Conservation (phyloP, 495 filamentous ascomycete genomes). For the Tricharina praecox region DNA sequence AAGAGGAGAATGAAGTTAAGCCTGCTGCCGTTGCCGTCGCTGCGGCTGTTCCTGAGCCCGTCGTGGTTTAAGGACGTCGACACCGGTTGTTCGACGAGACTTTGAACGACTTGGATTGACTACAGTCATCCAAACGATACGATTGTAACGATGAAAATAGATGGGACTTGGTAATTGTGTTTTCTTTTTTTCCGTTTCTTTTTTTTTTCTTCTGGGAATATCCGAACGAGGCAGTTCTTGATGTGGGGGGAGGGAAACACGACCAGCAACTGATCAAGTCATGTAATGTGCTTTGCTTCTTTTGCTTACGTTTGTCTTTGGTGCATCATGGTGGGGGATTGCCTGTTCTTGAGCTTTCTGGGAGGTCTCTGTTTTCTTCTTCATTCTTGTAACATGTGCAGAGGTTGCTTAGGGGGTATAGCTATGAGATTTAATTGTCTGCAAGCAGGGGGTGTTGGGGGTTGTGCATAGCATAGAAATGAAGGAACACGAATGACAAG, state of each 20-base stretch:
- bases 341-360: too few species aligned
- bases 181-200: too few species aligned
- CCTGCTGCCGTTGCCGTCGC: constrained; percentile 24
- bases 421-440: constrained; percentile 1
- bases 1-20: constrained; percentile 23
- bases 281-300: neutral
- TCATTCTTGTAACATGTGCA: neutral
- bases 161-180: constrained; percentile 4
- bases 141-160: constrained; percentile 6
- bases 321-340: too few species aligned
- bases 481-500: neutral
- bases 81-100: neutral
- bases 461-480: too few species aligned
- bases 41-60: constrained; percentile 6
- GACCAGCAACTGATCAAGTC: neutral
- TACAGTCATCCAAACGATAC: neutral
- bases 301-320: constrained; percentile 1
- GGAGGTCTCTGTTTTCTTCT: constrained; percentile 2
- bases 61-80: neutral
- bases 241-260: too few species aligned
- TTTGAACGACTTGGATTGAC: neutral
- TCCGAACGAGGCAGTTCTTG: constrained; percentile 1
- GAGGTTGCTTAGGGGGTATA: neutral
- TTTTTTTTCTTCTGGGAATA: constrained; percentile 1
- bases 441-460: too few species aligned